Conservation (phyloP, 208 protist genomes). For the Phytomonas francai region DNA sequence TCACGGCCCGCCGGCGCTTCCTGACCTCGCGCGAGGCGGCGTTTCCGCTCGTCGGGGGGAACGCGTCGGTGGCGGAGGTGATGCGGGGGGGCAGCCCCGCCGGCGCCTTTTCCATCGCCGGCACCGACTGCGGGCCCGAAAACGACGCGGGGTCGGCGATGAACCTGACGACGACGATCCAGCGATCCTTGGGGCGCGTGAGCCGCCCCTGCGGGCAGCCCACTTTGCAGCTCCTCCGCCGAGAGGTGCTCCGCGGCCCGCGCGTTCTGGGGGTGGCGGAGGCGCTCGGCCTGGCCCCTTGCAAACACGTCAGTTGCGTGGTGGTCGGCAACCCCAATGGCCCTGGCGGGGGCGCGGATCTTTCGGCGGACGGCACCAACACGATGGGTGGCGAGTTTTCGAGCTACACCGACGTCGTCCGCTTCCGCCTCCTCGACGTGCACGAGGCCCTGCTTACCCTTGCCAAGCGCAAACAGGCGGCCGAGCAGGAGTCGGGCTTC, state of each 20-base stretch:
- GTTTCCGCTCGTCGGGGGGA: conserved; percentile 47
- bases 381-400: conserved; percentile 16
- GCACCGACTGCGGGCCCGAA: conserved; percentile 4
- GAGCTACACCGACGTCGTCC: conserved; percentile 32
- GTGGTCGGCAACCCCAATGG: conserved; percentile 22
- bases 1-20: conserved; percentile 46
- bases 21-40: conserved; percentile 59
- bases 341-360: background rate
- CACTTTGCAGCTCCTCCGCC: conserved; percentile 45
- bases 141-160: conserved; percentile 36
- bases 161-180: conserved; percentile 65
- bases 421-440: conserved; percentile 56
- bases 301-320: conserved; percentile 43
- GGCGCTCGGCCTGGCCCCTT: conserved; percentile 60
- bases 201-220: conserved; percentile 69
- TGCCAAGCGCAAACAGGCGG: conserved; percentile 14
- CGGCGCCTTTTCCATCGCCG: conserved; percentile 6
- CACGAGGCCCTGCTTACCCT: conserved; percentile 52
- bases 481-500: conserved; percentile 13
- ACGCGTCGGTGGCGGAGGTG: conserved; percentile 10
- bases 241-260: conserved; percentile 46
- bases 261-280: conserved; percentile 58
- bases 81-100: conserved; percentile 7
- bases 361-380: conserved; percentile 6
- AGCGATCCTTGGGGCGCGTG: conserved; percentile 52